phyloP scores from a whole-genome alignment of 257 asterid species.

The Rhazya stricta region DNA sequence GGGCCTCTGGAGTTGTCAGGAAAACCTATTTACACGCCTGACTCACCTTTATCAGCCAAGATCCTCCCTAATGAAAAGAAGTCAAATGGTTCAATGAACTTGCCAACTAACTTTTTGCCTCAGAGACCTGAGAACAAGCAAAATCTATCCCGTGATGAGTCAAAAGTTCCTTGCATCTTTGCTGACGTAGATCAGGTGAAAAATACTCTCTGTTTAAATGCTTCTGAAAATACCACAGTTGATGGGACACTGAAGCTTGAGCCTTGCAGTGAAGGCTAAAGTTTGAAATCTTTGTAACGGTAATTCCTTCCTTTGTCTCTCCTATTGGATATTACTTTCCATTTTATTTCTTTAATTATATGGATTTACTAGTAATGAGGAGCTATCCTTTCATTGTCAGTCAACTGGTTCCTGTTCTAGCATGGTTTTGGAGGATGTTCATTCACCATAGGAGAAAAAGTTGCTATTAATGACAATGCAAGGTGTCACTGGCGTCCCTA shows the following conservation, averaged over 20 bases:
- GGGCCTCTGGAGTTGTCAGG: constrained; percentile 49
- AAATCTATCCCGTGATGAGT: constrained; percentile 35
- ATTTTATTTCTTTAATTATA: constrained; percentile 9
- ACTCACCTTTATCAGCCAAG: constrained; percentile 45
- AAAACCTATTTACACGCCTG: constrained; percentile 43
- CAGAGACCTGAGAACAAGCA: constrained; percentile 33
- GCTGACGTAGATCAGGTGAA: constrained; percentile 29
- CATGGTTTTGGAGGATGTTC: constrained; percentile 16
- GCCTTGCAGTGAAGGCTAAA: constrained; percentile 22
- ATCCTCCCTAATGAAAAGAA: constrained; percentile 37
- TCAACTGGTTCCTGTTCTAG: constrained; percentile 22
- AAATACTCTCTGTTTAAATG: constrained; percentile 24
- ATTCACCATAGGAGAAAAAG: background rate
- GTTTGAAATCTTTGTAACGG: constrained; percentile 26
- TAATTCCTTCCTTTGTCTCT: constrained; percentile 35
- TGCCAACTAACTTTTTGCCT: constrained; percentile 22
- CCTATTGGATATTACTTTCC: constrained; percentile 8
- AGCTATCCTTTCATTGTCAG: constrained; percentile 40
- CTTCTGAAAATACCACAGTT: constrained; percentile 37
- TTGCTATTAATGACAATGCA: constrained; percentile 2
- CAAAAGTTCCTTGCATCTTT: constrained; percentile 31
- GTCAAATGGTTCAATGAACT: constrained; percentile 25
- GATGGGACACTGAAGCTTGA: constrained; percentile 26
- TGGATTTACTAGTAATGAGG: constrained; percentile 31
- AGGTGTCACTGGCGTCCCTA: background rate